These are phyloP conservation scores for Hyparrhenia diplandra DNA, from an alignment of 176 grass and related monocot species.

Conservation along the genomic window DNA sequence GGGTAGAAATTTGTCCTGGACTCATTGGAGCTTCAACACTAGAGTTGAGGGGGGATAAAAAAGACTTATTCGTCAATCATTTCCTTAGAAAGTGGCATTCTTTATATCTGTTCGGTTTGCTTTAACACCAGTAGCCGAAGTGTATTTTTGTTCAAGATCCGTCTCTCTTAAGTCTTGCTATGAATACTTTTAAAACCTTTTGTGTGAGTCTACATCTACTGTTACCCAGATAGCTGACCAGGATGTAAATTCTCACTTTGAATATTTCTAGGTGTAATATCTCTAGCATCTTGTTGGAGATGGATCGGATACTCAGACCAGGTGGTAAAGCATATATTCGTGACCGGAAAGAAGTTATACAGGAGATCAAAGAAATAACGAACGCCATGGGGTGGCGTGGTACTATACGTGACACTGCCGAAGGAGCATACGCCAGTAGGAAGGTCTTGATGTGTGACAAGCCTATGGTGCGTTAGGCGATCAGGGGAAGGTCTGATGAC, in stretches of 20 bases:
- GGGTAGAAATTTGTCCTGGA: background rate
- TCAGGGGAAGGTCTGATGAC: background rate
- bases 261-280: conserved; percentile 63
- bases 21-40: background rate
- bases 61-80: background rate
- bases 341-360: conserved; percentile 52
- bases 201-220: background rate
- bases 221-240: background rate
- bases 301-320: conserved; percentile 84
- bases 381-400: conserved; percentile 61
- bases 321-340: conserved; percentile 72
- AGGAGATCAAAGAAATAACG: conserved; percentile 53
- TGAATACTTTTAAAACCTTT: background rate
- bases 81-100: background rate
- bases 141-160: background rate
- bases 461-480: conserved; percentile 43
- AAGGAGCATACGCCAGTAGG: conserved; percentile 68
- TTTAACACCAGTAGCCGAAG: background rate
- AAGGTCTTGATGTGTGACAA: conserved; percentile 81
- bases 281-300: conserved; percentile 78
- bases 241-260: background rate
- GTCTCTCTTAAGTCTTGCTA: background rate
- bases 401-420: conserved; percentile 62
- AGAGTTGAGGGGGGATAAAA: background rate
- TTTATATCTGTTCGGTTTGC: conserved; percentile 8